These are phyloP conservation scores for Helotiales sp. DNA, from an alignment of 2,329 filamentous ascomycete genomes.

Conservation along the genomic window DNA sequence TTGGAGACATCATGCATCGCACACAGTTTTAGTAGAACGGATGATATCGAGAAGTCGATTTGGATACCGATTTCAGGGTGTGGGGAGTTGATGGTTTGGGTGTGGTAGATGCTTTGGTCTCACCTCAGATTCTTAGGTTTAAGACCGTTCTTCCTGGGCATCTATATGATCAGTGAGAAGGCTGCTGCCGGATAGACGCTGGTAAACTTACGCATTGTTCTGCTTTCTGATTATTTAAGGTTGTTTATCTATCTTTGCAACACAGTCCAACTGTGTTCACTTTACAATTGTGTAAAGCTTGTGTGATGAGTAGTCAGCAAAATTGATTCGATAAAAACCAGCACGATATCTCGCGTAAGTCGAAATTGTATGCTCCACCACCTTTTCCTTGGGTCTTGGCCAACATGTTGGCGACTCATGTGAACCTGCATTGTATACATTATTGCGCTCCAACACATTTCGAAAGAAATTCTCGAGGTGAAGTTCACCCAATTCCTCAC, in stretches of 20 bases:
- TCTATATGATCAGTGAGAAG: conserved; percentile 60
- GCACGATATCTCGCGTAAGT: background rate
- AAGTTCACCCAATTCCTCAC: too few relatives aligned
- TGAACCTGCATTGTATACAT: too few relatives aligned
- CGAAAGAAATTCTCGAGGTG: too few relatives aligned
- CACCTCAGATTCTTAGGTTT: conserved; percentile 51
- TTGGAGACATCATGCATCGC: conserved; percentile 58
- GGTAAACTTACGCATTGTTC: background rate
- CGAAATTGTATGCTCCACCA: background rate
- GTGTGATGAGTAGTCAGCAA: background rate
- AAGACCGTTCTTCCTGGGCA: conserved; percentile 51
- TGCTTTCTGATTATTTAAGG: background rate
- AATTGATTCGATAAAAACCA: background rate
- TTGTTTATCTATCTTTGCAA: background rate
- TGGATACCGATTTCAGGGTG: conserved; percentile 57
- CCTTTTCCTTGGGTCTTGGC: too few relatives aligned
- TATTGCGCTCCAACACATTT: too few relatives aligned
- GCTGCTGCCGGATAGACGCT: conserved; percentile 35
- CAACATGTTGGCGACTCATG: too few relatives aligned
- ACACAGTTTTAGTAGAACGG: conserved; percentile 54
- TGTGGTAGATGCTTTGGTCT: conserved; percentile 62
- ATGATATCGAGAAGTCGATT: conserved; percentile 53
- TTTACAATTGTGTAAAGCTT: background rate
- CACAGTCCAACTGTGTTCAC: background rate
- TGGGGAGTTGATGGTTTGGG: conserved; percentile 53